Percentiles rank a stretch among this genome's conserved stretches.
These are phyloP conservation scores for Xylaria telfairii DNA, from an alignment of 495 filamentous ascomycete genomes.

Conservation along the genomic window DNA sequence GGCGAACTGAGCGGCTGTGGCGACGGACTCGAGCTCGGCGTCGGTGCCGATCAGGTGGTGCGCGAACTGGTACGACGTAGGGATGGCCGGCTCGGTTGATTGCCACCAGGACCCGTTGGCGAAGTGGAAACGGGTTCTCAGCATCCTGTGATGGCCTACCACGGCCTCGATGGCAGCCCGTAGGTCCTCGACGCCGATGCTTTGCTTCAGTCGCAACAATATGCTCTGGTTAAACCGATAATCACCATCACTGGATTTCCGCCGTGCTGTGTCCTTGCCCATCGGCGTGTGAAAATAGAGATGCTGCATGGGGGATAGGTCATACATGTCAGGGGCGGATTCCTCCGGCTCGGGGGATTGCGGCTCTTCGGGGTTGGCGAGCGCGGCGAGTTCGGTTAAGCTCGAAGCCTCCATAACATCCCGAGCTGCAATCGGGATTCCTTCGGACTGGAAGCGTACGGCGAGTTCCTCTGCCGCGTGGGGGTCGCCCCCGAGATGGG, in stretches of 20 bases:
- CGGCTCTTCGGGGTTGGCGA: slow-evolving; percentile 25
- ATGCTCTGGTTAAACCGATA: slow-evolving; percentile 80
- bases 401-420: slow-evolving; percentile 34
- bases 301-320: slow-evolving; percentile 73
- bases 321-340: slow-evolving; percentile 57
- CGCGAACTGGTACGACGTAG: slow-evolving; percentile 47
- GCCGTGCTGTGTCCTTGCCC: slow-evolving; percentile 42
- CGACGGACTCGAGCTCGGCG: slow-evolving; percentile 48
- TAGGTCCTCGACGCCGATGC: slow-evolving; percentile 54
- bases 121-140: slow-evolving; percentile 67
- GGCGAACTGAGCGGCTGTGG: slow-evolving; percentile 43
- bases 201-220: slow-evolving; percentile 61
- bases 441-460: slow-evolving; percentile 46
- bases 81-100: slow-evolving; percentile 42
- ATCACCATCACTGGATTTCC: slow-evolving; percentile 55
- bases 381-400: slow-evolving; percentile 44
- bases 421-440: slow-evolving; percentile 42
- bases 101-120: slow-evolving; percentile 49
- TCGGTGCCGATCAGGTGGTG: slow-evolving; percentile 45
- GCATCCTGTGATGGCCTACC: slow-evolving; percentile 72
- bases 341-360: slow-evolving; percentile 35
- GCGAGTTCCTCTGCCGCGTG: slow-evolving; percentile 47
- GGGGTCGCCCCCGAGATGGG: slow-evolving; percentile 53
- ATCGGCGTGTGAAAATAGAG: slow-evolving; percentile 67
- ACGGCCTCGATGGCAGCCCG: slow-evolving; percentile 62